Conservation (phyloP, 495 filamentous ascomycete genomes). For the Penicillium turbatum region DNA sequence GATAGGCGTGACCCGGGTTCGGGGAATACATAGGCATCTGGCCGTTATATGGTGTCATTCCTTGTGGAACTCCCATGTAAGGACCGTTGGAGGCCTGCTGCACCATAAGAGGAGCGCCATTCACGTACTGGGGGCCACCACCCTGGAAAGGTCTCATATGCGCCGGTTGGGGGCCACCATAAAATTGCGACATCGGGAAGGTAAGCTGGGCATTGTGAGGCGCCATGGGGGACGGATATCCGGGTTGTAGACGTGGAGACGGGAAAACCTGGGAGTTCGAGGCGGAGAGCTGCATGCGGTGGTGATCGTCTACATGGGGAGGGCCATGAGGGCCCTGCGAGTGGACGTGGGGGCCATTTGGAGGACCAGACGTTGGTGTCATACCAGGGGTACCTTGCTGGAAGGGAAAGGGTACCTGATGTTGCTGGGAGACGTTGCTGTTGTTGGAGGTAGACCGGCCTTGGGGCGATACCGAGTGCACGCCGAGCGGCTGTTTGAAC, state of each 20-base stretch:
- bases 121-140: conserved; percentile 61
- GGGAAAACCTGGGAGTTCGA: conserved; percentile 72
- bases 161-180: conserved; percentile 43
- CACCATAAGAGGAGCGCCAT: conserved; percentile 77
- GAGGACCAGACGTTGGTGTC: conserved; percentile 48
- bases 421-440: conserved; percentile 66
- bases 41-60: conserved; percentile 55
- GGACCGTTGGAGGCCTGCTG: conserved; percentile 61
- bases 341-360: conserved; percentile 61
- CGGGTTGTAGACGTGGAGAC: conserved; percentile 71
- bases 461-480: conserved; percentile 60
- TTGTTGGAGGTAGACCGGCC: conserved; percentile 54
- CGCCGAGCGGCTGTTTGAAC: conserved; percentile 61
- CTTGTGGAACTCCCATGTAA: conserved; percentile 51
- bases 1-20: conserved; percentile 62
- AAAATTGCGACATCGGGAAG: conserved; percentile 66
- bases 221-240: conserved; percentile 67
- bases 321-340: conserved; percentile 60
- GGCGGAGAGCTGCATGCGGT: conserved; percentile 79
- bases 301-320: conserved; percentile 68
- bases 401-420: conserved; percentile 68
- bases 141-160: conserved; percentile 46
- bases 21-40: conserved; percentile 75
- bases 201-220: conserved; percentile 58
- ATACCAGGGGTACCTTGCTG: conserved; percentile 44